These are phyloP conservation scores for Penicillium fimorum DNA, from an alignment of 495 filamentous ascomycete genomes.

Conservation along the genomic window DNA sequence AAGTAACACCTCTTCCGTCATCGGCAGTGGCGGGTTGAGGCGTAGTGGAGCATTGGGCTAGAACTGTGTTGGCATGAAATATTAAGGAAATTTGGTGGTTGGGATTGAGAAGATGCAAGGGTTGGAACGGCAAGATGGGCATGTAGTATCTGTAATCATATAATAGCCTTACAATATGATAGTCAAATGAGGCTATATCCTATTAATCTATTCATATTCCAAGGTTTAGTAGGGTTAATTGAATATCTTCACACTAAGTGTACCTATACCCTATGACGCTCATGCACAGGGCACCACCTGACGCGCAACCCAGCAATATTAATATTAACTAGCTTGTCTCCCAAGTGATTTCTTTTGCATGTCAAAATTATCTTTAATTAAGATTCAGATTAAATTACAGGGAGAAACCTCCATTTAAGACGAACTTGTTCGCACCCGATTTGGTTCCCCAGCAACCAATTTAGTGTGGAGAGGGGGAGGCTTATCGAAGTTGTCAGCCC, in stretches of 20 bases:
- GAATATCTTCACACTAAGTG: not conserved
- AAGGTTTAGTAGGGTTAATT: not conserved
- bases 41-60: slow-evolving; percentile 13
- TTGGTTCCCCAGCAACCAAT: slow-evolving; percentile 14
- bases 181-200: not conserved
- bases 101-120: not conserved
- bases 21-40: slow-evolving; percentile 17
- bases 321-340: not conserved
- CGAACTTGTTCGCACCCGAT: not conserved
- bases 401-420: not conserved
- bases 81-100: not conserved
- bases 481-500: slow-evolving; percentile 12
- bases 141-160: not conserved
- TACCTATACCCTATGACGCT: slow-evolving; percentile 7
- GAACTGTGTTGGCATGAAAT: slow-evolving; percentile 5
- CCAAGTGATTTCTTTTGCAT: not conserved
- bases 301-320: slow-evolving; percentile 3
- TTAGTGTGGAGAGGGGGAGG: slow-evolving; percentile 12
- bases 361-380: not conserved
- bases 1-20: slow-evolving; percentile 33
- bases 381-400: not conserved
- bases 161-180: not conserved
- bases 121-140: not conserved
- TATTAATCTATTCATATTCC: not conserved
- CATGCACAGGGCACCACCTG: slow-evolving; percentile 4